A percentile compares a stretch with the other conserved stretches of the same genome.
These are phyloP conservation scores for Fonsecaea multimorphosa DNA, from an alignment of 2,329 filamentous ascomycete species.

Conservation along the genomic window DNA sequence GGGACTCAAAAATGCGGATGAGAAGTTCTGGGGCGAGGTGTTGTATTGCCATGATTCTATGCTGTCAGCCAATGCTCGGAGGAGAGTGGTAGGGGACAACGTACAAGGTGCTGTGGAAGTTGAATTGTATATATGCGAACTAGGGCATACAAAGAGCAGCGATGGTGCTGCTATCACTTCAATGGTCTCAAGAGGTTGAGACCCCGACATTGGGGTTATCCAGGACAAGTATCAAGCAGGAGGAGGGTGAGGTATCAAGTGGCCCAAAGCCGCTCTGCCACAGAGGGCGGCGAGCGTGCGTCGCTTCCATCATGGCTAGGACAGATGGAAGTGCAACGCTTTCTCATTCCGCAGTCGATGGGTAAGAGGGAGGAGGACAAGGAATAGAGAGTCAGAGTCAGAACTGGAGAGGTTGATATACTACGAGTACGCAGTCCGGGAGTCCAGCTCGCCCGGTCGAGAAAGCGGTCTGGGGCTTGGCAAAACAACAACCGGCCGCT, in stretches of 20 bases:
- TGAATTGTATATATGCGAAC: not conserved
- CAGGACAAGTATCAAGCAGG: slow-evolving; percentile 28
- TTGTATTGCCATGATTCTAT: slow-evolving; percentile 58
- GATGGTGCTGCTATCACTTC: slow-evolving; percentile 38
- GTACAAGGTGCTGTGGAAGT: not conserved
- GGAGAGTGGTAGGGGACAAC: not conserved
- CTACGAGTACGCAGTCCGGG: not conserved
- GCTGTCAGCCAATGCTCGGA: not conserved
- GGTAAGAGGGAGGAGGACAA: not conserved
- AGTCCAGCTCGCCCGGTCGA: not conserved
- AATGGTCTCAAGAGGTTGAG: slow-evolving; percentile 49
- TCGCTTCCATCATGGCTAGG: not conserved
- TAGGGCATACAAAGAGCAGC: slow-evolving; percentile 14
- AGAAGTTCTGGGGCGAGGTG: slow-evolving; percentile 64
- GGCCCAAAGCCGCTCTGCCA: not conserved
- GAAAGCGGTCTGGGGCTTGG: slow-evolving; percentile 3
- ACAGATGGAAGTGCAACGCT: not conserved
- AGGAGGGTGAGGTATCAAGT: slow-evolving; percentile 16
- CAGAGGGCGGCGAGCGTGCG: not conserved
- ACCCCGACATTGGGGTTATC: slow-evolving; percentile 64
- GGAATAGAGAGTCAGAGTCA: not conserved
- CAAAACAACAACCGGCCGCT: not conserved
- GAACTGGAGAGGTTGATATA: not conserved
- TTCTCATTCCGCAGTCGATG: not conserved
- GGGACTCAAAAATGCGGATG: slow-evolving; percentile 62